Conservation (phyloP, 345 rosid species). For the Linum lewisii region DNA sequence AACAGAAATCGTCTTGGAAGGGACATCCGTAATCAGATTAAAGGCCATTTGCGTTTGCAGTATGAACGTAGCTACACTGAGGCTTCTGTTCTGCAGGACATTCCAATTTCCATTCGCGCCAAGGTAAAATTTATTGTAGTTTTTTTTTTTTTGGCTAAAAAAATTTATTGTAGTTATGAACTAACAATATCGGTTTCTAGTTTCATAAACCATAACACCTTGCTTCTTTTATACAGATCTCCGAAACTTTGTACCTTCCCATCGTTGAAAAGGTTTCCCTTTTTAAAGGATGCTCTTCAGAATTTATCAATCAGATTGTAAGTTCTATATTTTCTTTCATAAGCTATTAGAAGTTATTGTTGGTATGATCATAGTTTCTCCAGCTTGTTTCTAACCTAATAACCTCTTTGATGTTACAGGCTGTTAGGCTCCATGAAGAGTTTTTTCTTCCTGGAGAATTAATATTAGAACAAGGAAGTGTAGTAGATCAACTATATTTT, state of each 20-base stretch:
- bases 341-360: too few relatives aligned
- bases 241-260: constrained; percentile 52
- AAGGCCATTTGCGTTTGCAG: constrained; percentile 67
- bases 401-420: constrained; percentile 29
- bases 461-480: constrained; percentile 80
- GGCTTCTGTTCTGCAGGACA: constrained; percentile 66
- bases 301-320: constrained; percentile 82
- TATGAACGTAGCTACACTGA: constrained; percentile 80
- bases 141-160: background rate
- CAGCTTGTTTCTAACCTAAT: background rate
- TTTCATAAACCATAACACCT: background rate
- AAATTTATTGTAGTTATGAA: background rate
- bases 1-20: constrained; percentile 69
- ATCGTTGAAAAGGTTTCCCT: constrained; percentile 49
- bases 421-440: constrained; percentile 80
- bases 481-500: constrained; percentile 86
- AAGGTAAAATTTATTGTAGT: constrained; percentile 49
- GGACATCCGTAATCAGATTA: constrained; percentile 63
- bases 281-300: constrained; percentile 67
- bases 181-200: constrained; percentile 5
- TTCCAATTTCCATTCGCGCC: constrained; percentile 84
- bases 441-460: constrained; percentile 96
- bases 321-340: constrained; percentile 19
- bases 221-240: constrained; percentile 40
- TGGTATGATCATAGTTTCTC: background rate